These are phyloP conservation scores for Trametes cingulata DNA, from an alignment of 768 basidiomycete genomes.

Conservation along the genomic window DNA sequence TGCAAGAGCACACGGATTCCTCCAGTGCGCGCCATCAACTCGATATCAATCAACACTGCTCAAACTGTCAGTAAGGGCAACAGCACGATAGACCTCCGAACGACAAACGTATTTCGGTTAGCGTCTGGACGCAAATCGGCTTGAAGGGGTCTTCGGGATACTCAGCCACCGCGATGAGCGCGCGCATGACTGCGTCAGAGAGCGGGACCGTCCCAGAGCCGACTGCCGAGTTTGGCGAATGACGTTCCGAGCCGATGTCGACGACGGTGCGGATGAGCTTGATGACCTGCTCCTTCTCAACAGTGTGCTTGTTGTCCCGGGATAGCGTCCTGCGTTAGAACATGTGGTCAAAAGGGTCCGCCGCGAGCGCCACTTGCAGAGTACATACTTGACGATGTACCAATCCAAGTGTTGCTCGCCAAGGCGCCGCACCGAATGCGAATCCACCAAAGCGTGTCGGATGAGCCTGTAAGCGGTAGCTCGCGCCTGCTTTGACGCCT, in stretches of 20 bases:
- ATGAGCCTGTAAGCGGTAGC: constrained; percentile 84
- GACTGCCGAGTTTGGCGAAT: constrained; percentile 44
- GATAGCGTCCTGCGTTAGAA: constrained; percentile 63
- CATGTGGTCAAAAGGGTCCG: not conserved
- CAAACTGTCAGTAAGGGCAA: constrained; percentile 1
- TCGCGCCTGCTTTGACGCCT: constrained; percentile 67
- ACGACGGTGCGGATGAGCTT: constrained; percentile 85
- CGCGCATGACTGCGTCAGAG: constrained; percentile 78
- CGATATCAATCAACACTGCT: constrained; percentile 85
- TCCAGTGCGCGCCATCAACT: constrained; percentile 76
- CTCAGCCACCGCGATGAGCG: constrained; percentile 91
- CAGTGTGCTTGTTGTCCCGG: constrained; percentile 77
- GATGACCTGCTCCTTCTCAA: constrained; percentile 91
- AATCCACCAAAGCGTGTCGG: constrained; percentile 74
- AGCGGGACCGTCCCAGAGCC: constrained; percentile 54
- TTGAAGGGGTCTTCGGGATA: constrained; percentile 89
- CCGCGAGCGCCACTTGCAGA: too few relatives aligned
- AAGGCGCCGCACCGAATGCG: constrained; percentile 65
- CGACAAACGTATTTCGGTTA: constrained; percentile 80
- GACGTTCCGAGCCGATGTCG: constrained; percentile 66
- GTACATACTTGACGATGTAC: constrained; percentile 79
- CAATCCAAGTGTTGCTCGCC: constrained; percentile 74
- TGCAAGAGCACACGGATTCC: constrained; percentile 86
- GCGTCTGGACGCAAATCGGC: constrained; percentile 77
- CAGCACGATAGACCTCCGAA: not conserved